Evolutionary conservation across 305 asterid genomes (phyloP).

Genomic region (Coffea humblotiana): DNA sequence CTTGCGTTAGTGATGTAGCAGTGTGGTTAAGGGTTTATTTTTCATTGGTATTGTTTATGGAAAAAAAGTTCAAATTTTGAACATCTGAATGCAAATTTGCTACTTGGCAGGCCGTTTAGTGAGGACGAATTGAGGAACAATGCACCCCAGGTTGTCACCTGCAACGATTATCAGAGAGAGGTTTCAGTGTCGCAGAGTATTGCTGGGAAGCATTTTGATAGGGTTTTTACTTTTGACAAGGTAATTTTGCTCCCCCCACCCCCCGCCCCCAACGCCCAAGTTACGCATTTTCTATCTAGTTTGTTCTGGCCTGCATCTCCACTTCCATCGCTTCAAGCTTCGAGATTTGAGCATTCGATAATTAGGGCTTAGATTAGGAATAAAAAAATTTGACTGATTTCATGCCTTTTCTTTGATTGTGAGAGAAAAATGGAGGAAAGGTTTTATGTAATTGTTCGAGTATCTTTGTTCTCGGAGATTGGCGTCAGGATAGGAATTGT

Average conservation of each 20-base stretch:
- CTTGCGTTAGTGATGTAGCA: background rate
- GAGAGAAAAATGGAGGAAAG: background rate
- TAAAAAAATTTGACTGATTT: background rate
- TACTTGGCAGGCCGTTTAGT: slow-evolving; percentile 69
- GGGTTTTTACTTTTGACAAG: slow-evolving; percentile 91
- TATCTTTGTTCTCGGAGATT: background rate
- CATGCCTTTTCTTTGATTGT: background rate
- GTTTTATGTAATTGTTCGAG: background rate
- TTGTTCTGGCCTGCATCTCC: background rate
- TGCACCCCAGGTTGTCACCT: slow-evolving; percentile 91
- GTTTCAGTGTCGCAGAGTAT: slow-evolving; percentile 83
- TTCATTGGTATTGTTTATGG: background rate
- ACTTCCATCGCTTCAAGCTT: background rate
- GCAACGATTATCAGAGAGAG: slow-evolving; percentile 83
- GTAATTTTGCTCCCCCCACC: slow-evolving; percentile 26
- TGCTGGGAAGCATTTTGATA: slow-evolving; percentile 90
- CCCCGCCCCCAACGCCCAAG: background rate
- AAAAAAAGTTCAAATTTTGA: background rate
- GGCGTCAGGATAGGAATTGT: background rate
- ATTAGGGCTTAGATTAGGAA: background rate
- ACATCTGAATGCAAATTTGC: background rate
- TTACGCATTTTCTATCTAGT: background rate
- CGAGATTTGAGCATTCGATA: background rate
- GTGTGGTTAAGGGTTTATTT: background rate
- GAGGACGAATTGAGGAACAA: slow-evolving; percentile 86